Evolutionary conservation across 768 basidiomycete species (phyloP).

Genomic region (Pleurotus pulmonarius): DNA sequence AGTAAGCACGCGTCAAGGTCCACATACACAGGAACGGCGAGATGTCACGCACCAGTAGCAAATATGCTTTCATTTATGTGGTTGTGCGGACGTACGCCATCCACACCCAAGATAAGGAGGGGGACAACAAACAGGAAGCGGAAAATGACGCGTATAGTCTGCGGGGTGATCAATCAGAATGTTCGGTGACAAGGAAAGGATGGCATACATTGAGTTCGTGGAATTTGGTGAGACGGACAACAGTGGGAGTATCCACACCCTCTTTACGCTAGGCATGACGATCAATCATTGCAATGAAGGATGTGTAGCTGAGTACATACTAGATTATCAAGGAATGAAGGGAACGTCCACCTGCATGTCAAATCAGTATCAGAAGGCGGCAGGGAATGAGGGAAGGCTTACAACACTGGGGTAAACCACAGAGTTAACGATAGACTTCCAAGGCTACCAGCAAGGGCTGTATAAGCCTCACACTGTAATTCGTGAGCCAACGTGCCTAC

Average conservation of each 20-base stretch:
- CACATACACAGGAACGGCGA: background rate
- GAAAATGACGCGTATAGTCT: slow-evolving; percentile 72
- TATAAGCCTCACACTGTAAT: slow-evolving; percentile 62
- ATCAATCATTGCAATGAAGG: background rate
- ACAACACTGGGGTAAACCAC: slow-evolving; percentile 73
- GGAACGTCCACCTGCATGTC: slow-evolving; percentile 56
- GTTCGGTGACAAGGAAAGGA: background rate
- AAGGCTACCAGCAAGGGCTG: slow-evolving; percentile 65
- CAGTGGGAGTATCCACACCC: slow-evolving; percentile 60
- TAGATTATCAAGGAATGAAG: slow-evolving; percentile 54
- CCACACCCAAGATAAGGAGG: slow-evolving; percentile 60
- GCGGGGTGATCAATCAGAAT: background rate
- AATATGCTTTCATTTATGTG: slow-evolving; percentile 63
- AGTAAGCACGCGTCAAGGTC: slow-evolving; percentile 5
- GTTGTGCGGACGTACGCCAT: slow-evolving; percentile 60
- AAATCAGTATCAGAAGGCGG: slow-evolving; percentile 11
- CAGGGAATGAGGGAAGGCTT: slow-evolving; percentile 16
- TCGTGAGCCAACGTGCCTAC: background rate
- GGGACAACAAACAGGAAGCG: slow-evolving; percentile 71
- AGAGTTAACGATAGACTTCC: slow-evolving; percentile 69
- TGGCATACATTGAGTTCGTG: slow-evolving; percentile 75
- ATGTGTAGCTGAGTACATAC: slow-evolving; percentile 32
- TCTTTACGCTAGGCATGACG: slow-evolving; percentile 42
- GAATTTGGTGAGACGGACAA: slow-evolving; percentile 75
- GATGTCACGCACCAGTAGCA: slow-evolving; percentile 37